Evolutionary conservation across 306 rosid genomes (phyloP), one percentile per base, ranked within the genome.

Genomic region (Vigna unguiculata): DNA sequence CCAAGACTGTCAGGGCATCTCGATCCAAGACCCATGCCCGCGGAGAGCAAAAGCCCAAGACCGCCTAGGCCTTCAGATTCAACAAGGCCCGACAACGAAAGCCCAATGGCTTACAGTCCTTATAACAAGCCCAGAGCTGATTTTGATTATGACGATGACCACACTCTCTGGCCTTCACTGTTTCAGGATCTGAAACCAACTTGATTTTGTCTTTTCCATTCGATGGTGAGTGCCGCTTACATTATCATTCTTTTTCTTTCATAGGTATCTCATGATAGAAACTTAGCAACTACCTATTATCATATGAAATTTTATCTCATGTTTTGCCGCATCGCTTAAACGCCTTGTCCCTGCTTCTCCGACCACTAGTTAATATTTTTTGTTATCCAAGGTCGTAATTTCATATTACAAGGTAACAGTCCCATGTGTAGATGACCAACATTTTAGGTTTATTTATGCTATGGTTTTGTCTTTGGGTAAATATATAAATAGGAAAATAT

Each of bases 161-260:
- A 76, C 41, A 72, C 91, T n/a, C 86, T 87, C 5, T 92, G 98
- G 98, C 86, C 89, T 19, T 43, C 96, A 6, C 67, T 96, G 80
- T 96, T 96, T 85, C 93, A 92, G 15, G 99, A 92, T 76, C 81
- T 96, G 74, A 89, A 96, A 43, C 99, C 98, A 12, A 93, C 93
- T 78, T 95, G 80, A 86, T 59, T 52, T 0, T 20, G 72, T 49
- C 73, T 69, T 65, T 75, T 15, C 9, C 0, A 24, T 45, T 53
- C 41, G 9, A 55, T 68, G 80, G 66, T 57, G 77, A 80, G 83
- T 62, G 71, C 45, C 14, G 66, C 36, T 21, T 61, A 58, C 38
- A 78, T 36, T 28, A 67, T 41, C 17, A 46, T 28, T 20, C 8
- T 6, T 12, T 22, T 15, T 46, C 2, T 55, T 74, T 6, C 66